Conservation (phyloP, 2,329 filamentous ascomycete species). For the Cordyceps pruinosa region DNA sequence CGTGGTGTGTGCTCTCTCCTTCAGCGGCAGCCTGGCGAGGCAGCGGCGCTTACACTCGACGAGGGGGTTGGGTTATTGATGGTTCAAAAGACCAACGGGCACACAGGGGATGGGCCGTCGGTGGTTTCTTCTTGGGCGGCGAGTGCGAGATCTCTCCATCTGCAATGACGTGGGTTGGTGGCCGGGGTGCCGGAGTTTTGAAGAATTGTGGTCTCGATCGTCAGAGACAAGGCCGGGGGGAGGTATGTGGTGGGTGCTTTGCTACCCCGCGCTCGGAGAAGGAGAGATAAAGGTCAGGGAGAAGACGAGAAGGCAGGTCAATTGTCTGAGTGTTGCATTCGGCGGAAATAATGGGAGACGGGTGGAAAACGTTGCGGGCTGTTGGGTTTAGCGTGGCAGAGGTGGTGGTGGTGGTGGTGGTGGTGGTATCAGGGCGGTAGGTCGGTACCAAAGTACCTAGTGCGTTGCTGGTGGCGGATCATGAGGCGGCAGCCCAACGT, state of each 20-base stretch:
- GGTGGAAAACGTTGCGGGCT: too few species aligned
- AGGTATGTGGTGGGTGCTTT: background rate
- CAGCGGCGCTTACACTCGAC: too few species aligned
- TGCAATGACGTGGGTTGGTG: slow-evolving; percentile 1
- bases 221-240: background rate
- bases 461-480: too few species aligned
- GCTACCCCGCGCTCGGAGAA: background rate
- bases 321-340: background rate
- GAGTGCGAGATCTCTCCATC: background rate
- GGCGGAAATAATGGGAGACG: background rate
- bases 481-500: background rate
- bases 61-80: too few species aligned
- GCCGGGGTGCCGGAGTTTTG: background rate
- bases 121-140: background rate
- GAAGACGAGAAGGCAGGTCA: background rate
- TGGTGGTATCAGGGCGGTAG: too few species aligned
- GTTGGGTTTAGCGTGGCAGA: too few species aligned
- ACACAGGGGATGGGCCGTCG: background rate
- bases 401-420: too few species aligned
- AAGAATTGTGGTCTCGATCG: background rate
- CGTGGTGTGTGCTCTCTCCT: too few species aligned
- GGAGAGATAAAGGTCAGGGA: background rate
- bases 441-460: too few species aligned
- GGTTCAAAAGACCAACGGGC: too few species aligned
- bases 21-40: background rate